Percentiles rank a stretch among this genome's conserved stretches.
Evolutionary conservation across 1,139 yeast species (phyloP).

Genomic region (Kodamaea sp.): DNA sequence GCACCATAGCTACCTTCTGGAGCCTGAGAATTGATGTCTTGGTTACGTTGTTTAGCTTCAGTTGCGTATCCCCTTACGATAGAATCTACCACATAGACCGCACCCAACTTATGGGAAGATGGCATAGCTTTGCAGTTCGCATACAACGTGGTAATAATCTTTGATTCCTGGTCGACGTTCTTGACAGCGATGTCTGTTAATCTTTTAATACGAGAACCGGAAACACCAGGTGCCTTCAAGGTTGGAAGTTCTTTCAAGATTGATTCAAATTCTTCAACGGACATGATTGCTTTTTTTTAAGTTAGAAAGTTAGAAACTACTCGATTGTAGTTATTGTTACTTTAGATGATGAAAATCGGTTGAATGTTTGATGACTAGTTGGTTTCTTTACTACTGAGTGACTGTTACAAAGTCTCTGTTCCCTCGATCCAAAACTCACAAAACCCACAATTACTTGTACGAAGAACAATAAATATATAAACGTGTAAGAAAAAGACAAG

Average conservation of each 20-base stretch:
- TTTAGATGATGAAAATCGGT: too few relatives aligned
- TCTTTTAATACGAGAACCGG: slow-evolving; percentile 91
- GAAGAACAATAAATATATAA: too few relatives aligned
- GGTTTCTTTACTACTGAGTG: slow-evolving; percentile 7
- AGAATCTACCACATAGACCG: slow-evolving; percentile 88
- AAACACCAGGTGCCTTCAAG: slow-evolving; percentile 88
- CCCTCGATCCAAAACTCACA: neutral
- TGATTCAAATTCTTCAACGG: slow-evolving; percentile 64
- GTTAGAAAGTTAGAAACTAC: too few relatives aligned
- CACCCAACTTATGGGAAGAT: slow-evolving; percentile 82
- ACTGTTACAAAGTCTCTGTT: slow-evolving; percentile 4
- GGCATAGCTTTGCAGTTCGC: slow-evolving; percentile 76
- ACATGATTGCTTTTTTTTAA: slow-evolving; percentile 20
- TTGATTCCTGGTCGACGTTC: slow-evolving; percentile 63
- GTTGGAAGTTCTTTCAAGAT: slow-evolving; percentile 72
- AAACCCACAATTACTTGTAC: too few relatives aligned
- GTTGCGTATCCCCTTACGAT: slow-evolving; percentile 84
- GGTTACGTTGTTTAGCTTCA: slow-evolving; percentile 60
- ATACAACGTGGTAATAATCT: slow-evolving; percentile 58
- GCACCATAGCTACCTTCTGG: slow-evolving; percentile 76
- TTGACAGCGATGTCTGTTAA: slow-evolving; percentile 76
- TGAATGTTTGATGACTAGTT: slow-evolving; percentile 2
- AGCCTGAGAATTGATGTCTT: slow-evolving; percentile 47
- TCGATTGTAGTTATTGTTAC: too few relatives aligned
- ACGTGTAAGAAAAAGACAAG: too few relatives aligned